Evolutionary conservation across 108 stramenopile genomes (phyloP).

Genomic region (Phaeodactylum tricornutum): DNA sequence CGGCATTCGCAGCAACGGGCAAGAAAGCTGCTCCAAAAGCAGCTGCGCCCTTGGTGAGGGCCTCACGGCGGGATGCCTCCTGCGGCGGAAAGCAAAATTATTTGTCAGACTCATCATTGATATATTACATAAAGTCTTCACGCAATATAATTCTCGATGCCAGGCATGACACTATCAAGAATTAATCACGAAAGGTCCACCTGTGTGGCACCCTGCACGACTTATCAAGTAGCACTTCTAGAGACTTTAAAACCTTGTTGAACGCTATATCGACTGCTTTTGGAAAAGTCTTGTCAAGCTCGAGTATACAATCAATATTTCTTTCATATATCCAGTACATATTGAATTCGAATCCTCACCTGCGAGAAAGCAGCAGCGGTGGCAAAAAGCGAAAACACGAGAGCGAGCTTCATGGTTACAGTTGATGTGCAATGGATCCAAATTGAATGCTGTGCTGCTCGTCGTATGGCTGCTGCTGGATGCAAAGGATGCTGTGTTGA

Average conservation of each 20-base stretch:
- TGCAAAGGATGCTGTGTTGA: not conserved
- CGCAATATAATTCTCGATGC: no score
- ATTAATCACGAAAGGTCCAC: not conserved
- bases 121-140: no score
- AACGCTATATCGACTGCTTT: no score
- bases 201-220: not conserved
- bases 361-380: slow-evolving; percentile 48
- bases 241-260: no score
- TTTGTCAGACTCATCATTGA: not conserved
- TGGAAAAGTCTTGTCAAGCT: no score
- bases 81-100: not conserved
- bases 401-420: slow-evolving; percentile 44
- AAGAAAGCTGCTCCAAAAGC: slow-evolving; percentile 67
- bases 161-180: no score
- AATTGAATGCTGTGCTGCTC: no score
- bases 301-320: no score
- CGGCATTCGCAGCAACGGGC: slow-evolving; percentile 74
- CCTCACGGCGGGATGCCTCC: slow-evolving; percentile 65
- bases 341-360: slow-evolving; percentile 30
- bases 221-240: not conserved
- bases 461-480: not conserved
- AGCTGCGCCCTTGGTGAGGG: slow-evolving; percentile 47
- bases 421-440: not conserved
- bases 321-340: no score
- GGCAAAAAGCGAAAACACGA: slow-evolving; percentile 29